A percentile compares a stretch with the other conserved stretches of the same genome.
These are phyloP conservation scores for Lactarius psammicola DNA, from an alignment of 768 basidiomycete genomes.

Conservation along the genomic window DNA sequence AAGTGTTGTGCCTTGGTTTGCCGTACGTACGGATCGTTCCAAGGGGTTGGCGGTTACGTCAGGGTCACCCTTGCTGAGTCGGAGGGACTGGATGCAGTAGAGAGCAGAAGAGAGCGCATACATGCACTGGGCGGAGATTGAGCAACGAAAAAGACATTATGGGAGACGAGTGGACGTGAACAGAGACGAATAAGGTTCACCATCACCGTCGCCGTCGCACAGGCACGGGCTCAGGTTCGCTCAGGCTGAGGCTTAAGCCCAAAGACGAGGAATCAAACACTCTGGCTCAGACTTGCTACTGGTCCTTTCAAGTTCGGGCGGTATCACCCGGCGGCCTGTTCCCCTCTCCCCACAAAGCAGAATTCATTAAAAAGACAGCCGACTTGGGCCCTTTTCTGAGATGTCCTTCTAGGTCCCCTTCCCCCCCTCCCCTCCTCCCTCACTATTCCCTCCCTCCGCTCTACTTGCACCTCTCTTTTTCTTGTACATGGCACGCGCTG, in stretches of 20 bases:
- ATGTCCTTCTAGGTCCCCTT: slow-evolving; percentile 21
- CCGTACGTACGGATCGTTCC: slow-evolving; percentile 4
- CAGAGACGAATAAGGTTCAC: background rate
- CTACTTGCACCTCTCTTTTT: background rate
- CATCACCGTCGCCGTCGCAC: background rate
- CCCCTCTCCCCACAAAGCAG: slow-evolving; percentile 6
- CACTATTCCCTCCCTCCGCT: slow-evolving; percentile 19
- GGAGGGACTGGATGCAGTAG: slow-evolving; percentile 18
- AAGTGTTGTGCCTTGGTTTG: slow-evolving; percentile 13
- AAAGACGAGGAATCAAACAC: background rate
- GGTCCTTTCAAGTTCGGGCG: background rate
- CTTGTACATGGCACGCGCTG: slow-evolving; percentile 24
- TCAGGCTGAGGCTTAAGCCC: background rate
- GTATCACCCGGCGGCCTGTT: slow-evolving; percentile 12
- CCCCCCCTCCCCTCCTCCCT: slow-evolving; percentile 13
- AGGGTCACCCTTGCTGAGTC: slow-evolving; percentile 19
- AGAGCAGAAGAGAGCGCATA: slow-evolving; percentile 36
- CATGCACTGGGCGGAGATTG: slow-evolving; percentile 45
- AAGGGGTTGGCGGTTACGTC: slow-evolving; percentile 25
- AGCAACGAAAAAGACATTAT: slow-evolving; percentile 31
- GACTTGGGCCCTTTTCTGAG: slow-evolving; percentile 12
- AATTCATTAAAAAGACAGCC: slow-evolving; percentile 32
- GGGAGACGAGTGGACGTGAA: background rate
- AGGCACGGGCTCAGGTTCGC: slow-evolving; percentile 4
- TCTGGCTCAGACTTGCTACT: background rate